These are phyloP conservation scores for Suillus occidentalis DNA, from an alignment of 768 basidiomycete species.

Conservation along the genomic window DNA sequence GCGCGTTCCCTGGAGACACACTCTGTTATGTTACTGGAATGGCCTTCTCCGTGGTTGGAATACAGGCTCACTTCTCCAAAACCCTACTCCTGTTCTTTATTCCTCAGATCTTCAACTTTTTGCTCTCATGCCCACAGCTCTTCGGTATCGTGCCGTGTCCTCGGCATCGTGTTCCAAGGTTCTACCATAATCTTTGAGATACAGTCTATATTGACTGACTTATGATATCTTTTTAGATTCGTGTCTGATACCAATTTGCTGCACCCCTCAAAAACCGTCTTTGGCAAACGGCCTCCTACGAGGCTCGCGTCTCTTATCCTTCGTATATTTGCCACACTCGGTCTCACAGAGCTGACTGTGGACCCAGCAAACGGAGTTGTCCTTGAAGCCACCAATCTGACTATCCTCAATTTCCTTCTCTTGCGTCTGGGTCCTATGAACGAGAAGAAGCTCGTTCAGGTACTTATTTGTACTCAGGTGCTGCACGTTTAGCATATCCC, in stretches of 20 bases:
- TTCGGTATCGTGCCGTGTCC: conserved; percentile 95
- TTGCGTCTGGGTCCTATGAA: conserved; percentile 80
- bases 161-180: conserved; percentile 91
- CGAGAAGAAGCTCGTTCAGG: conserved; percentile 76
- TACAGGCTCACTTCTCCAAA: conserved; percentile 97
- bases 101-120: conserved; percentile 97
- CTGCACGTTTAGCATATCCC: conserved; percentile 13
- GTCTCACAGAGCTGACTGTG: conserved; percentile 63
- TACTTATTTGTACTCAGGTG: conserved; percentile 76
- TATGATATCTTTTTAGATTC: conserved; percentile 49
- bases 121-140: conserved; percentile 91
- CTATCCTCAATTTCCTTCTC: conserved; percentile 85
- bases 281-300: conserved; percentile 55
- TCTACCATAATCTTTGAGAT: conserved; percentile 5
- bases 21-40: conserved; percentile 97
- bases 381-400: conserved; percentile 80
- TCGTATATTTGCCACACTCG: conserved; percentile 55
- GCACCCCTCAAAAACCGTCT: conserved; percentile 68
- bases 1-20: conserved; percentile 94
- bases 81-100: conserved; percentile 95
- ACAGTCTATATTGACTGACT: not conserved
- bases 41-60: conserved; percentile 97
- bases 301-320: conserved; percentile 55
- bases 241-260: conserved; percentile 75
- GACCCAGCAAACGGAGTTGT: conserved; percentile 59